Evolutionary conservation across 768 basidiomycete genomes (phyloP), one percentile per base, ranked within the genome.

Genomic region (Dentipellis fragilis): DNA sequence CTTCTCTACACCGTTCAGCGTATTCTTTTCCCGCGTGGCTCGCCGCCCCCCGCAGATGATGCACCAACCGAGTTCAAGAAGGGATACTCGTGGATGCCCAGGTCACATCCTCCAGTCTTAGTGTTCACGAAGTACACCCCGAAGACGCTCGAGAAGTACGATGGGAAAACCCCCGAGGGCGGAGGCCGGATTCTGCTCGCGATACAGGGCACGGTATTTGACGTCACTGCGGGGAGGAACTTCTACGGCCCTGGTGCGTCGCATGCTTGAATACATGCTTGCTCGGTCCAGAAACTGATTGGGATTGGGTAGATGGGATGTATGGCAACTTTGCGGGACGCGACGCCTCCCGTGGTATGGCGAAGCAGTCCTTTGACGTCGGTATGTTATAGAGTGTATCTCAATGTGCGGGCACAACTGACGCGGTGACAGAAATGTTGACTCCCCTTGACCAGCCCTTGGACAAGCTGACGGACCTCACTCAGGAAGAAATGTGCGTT

Each of bases 241-340:
- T 99, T 99, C 72, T 98, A 98, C 68, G 95, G 95, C 1, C 95
- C 95, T 19, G 84, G 95, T 95, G 57, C 66, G 87, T 70, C 37
- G 29, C 16, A 17, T 23, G 34, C 29, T 23, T 8, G 49, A 17
- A 47, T 8, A n/a, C 10, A 38, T 8, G 42, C 36, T 29, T 46
- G 29, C 37, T 34, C 29, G 29, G 29, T 29, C 35, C 38, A 4
- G 22, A 51, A 53, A 34, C 21, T 39, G 16, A 23, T 1, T 63
- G 19, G 54, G 7, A 16, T 14, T 22, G 48, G 42, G 29, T 61
- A 96, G 95, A 85, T 63, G 95, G 94, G 0, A 91, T 93, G 80
- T 97, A 97, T 66, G 93, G 92, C 34, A 95, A 94, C 70, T 98
- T 99, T 74, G 94, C 96, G 2, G 96, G 95, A 5, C 72, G 94